These are phyloP conservation scores for Sungouiozyma ichnusensis DNA, from an alignment of 805 yeast genomes.

Conservation along the genomic window DNA sequence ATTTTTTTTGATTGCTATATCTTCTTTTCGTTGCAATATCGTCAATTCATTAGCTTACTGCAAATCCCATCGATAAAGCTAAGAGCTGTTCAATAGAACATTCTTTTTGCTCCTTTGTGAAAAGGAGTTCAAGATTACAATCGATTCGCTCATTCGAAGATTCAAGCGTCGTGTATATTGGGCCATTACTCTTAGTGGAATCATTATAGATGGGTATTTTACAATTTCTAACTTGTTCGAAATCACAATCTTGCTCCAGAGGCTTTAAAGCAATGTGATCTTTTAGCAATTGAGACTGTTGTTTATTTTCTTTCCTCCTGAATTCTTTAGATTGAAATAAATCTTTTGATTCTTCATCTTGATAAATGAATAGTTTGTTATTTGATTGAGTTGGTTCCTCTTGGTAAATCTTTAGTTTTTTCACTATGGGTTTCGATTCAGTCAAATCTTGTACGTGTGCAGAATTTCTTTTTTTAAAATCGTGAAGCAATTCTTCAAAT, in stretches of 20 bases:
- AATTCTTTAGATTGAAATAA: not conserved
- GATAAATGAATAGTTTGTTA: not conserved
- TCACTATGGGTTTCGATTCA: not conserved
- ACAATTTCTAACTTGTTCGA: constrained; percentile 8
- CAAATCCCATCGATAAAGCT: constrained; percentile 33
- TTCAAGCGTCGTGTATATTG: constrained; percentile 38
- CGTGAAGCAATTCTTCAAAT: not conserved
- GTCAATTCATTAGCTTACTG: too few relatives aligned
- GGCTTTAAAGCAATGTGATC: not conserved
- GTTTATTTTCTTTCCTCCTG: constrained; percentile 3
- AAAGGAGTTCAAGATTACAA: constrained; percentile 47
- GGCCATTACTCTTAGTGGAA: constrained; percentile 24
- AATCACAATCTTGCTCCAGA: not conserved
- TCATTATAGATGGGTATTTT: constrained; percentile 34
- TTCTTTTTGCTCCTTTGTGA: constrained; percentile 39
- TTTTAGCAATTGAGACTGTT: not conserved
- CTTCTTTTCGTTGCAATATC: too few relatives aligned
- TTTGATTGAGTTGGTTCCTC: not conserved
- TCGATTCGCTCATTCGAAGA: constrained; percentile 53
- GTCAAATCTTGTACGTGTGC: not conserved
- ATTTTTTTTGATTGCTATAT: too few relatives aligned
- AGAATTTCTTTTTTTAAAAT: not conserved
- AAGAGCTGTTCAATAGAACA: constrained; percentile 54
- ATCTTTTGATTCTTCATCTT: not conserved
- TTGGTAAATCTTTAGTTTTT: not conserved